Evolutionary conservation across 2,329 filamentous ascomycete genomes (phyloP).

Genomic region (Neopestalotiopsis sp.): DNA sequence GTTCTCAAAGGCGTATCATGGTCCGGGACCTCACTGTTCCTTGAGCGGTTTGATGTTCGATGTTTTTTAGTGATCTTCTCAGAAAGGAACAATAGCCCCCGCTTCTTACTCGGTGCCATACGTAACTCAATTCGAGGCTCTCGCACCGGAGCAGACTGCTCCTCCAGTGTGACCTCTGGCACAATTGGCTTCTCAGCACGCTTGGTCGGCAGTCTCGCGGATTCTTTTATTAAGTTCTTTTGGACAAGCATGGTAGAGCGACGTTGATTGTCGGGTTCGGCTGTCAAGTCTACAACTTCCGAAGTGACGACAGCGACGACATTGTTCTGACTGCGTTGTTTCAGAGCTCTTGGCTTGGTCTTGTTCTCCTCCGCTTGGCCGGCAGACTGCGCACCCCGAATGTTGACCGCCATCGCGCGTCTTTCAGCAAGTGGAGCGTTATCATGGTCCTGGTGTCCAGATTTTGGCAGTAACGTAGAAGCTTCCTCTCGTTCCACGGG

Average conservation of each 20-base stretch:
- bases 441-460: not conserved
- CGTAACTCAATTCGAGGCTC: conserved; percentile 51
- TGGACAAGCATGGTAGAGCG: no score
- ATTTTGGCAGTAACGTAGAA: not conserved
- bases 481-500: conserved; percentile 21
- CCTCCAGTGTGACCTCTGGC: no score
- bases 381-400: not conserved
- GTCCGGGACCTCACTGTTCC: not conserved
- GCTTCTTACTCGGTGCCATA: conserved; percentile 52
- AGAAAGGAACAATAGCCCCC: conserved; percentile 53
- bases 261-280: no score
- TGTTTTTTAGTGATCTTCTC: conserved; percentile 35
- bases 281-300: no score
- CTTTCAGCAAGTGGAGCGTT: conserved; percentile 11
- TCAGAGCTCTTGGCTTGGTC: not conserved
- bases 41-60: not conserved
- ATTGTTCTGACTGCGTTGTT: no score
- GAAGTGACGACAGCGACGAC: no score
- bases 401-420: not conserved
- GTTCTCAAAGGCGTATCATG: not conserved
- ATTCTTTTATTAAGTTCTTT: no score
- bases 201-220: no score
- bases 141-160: not conserved
- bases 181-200: no score
- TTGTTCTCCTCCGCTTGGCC: not conserved